Percentiles rank a stretch among this genome's conserved stretches.
These are phyloP conservation scores for Protomyces gravidus DNA, from an alignment of 1,139 yeast genomes.

Conservation along the genomic window DNA sequence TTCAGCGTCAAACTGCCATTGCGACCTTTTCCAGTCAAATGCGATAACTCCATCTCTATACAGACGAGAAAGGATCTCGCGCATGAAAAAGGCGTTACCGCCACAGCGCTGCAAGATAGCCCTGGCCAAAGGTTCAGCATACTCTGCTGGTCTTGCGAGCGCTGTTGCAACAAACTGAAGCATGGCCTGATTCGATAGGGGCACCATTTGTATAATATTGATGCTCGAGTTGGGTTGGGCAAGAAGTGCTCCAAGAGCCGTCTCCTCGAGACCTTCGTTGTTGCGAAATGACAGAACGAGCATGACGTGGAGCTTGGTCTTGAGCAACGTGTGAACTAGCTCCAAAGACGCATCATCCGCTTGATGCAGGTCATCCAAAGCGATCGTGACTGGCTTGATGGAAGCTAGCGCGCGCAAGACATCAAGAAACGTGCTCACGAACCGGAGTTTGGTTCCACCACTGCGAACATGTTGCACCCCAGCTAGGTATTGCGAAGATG, in stretches of 20 bases:
- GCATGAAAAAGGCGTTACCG: constrained; percentile 32
- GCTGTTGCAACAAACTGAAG: constrained; percentile 22
- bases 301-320: constrained; percentile 29
- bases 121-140: constrained; percentile 27
- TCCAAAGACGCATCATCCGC: constrained; percentile 33
- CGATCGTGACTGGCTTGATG: constrained; percentile 27
- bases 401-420: constrained; percentile 30
- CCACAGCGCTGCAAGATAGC: constrained; percentile 16
- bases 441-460: constrained; percentile 31
- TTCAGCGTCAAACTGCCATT: constrained; percentile 29
- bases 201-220: constrained; percentile 5
- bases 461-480: constrained; percentile 10
- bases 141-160: constrained; percentile 27
- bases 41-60: constrained; percentile 23
- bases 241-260: background rate
- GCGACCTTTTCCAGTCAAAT: constrained; percentile 24
- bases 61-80: constrained; percentile 26
- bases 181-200: constrained; percentile 15
- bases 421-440: constrained; percentile 29
- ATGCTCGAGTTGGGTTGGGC: background rate
- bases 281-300: constrained; percentile 30
- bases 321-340: constrained; percentile 29
- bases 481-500: background rate
- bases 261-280: constrained; percentile 10
- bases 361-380: constrained; percentile 31